Conservation (phyloP, 2,329 filamentous ascomycete genomes). For the Trichoderma arundinaceum region DNA sequence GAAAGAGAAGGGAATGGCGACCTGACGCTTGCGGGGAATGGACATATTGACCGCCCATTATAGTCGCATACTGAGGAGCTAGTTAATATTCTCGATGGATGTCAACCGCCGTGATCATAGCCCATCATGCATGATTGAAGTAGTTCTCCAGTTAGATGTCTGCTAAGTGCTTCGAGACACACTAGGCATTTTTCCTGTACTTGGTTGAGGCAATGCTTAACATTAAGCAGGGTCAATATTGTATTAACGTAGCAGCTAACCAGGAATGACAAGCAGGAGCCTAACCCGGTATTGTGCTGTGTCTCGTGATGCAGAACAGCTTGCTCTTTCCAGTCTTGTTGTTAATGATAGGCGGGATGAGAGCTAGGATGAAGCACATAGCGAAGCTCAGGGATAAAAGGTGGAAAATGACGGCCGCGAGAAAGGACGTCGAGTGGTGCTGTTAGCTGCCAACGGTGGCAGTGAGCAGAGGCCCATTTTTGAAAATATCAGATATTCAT, state of each 20-base stretch:
- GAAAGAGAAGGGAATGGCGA: slow-evolving; percentile 13
- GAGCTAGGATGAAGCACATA: slow-evolving; percentile 10
- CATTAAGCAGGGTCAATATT: neutral
- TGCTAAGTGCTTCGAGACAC: neutral
- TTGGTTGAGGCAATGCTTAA: slow-evolving; percentile 12
- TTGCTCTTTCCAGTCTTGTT: slow-evolving; percentile 8
- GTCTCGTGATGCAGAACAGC: neutral
- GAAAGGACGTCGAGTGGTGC: neutral
- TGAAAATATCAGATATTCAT: neutral
- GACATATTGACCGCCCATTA: slow-evolving; percentile 10
- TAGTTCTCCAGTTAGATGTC: neutral
- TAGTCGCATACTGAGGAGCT: neutral
- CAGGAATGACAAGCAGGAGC: neutral
- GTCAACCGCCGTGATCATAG: slow-evolving; percentile 1
- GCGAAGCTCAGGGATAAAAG: neutral
- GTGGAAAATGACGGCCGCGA: neutral
- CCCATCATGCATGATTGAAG: neutral
- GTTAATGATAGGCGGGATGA: slow-evolving; percentile 7
- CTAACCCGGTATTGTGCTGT: slow-evolving; percentile 3
- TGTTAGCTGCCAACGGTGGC: neutral
- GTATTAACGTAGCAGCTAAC: neutral
- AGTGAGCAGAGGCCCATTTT: neutral
- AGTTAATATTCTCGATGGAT: neutral
- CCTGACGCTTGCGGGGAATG: neutral
- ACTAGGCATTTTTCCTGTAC: neutral